Base-by-base conservation (phyloP, 768 basidiomycete species). In the Boletus rufocinnamomeus region DNA sequence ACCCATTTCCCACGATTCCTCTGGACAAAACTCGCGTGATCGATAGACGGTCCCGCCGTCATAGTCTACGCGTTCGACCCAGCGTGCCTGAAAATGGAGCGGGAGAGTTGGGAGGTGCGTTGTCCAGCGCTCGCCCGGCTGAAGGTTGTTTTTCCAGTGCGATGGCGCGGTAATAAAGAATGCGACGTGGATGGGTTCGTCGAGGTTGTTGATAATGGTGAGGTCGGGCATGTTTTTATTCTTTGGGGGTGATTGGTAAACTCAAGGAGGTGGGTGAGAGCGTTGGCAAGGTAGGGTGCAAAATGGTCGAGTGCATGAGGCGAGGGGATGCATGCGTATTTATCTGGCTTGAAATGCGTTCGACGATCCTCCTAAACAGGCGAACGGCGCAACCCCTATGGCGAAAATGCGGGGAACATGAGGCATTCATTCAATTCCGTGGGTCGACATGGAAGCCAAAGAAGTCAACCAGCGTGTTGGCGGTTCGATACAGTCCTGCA, bases 1-100 rank as follows among this genome's bases (percentile, higher is more conserved):
- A 1, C 61, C 52, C 65, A 61, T 67, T 17, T 67, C 58, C 62
- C 52, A 60, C 17, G 66, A 66, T 5, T 69, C 64, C 2, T 52
- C 53, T 2, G 57, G 53, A 32, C 50, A 64, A 37, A 69, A 68
- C 32, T 45, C 37, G 17, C 58, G 56, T 1, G 56, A 63, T 16
- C 48, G 58, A 50, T 56, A 56, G n/a, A 50, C 34, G 4, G 17
- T 6, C 19, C 60, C 60, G 5, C 13, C 38, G 23, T 67, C 58
- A 35, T 28, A 4, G 50, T 67, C 66, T 19, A n/a, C 19, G 6
- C 60, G 52, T 27, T 63, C 48, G 1, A 50, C 62, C 59, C 62
- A 68, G 7, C 59, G 57, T 1, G 50, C 67, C 8, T 69, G 57
- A 16, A 60, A 60, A 28, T 37, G 14, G 32, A 60, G 59, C 5